These are phyloP conservation scores for Emmonsiellopsis sp. DNA, from an alignment of 2,329 filamentous ascomycete species.

Conservation along the genomic window DNA sequence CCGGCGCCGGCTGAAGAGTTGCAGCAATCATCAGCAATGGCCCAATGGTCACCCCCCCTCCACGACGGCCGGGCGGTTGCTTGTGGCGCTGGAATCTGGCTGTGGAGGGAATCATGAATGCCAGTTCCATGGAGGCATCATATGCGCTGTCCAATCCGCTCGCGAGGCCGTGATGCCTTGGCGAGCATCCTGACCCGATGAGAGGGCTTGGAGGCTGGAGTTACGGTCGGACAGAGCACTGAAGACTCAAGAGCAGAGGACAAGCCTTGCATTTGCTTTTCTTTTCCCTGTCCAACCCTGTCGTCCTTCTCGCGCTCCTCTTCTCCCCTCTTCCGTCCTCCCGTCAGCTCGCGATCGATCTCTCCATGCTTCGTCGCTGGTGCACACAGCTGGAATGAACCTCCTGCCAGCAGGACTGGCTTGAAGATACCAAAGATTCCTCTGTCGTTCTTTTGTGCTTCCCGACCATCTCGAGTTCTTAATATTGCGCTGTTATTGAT, in stretches of 20 bases:
- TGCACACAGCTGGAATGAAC: slow-evolving; percentile 1
- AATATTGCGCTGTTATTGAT: neutral
- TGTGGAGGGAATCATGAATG: neutral
- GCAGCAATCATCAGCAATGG: neutral
- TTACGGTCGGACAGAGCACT: neutral
- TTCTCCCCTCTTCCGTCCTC: neutral
- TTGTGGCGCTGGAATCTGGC: neutral
- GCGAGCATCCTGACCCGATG: neutral
- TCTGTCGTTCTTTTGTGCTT: neutral
- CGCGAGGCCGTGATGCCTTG: neutral
- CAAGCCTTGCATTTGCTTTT: neutral
- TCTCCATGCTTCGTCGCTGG: neutral
- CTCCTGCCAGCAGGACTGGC: slow-evolving; percentile 9
- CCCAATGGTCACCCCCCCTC: neutral
- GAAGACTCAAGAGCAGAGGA: neutral
- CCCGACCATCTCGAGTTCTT: neutral
- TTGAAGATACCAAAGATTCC: neutral
- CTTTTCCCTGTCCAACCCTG: neutral
- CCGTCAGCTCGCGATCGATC: neutral
- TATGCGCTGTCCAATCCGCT: neutral
- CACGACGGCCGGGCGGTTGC: neutral
- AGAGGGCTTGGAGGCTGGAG: neutral
- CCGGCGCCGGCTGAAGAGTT: neutral
- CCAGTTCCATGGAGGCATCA: neutral
- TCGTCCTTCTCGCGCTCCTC: neutral